These are phyloP conservation scores for Pseudogymnoascus sp. DNA, from an alignment of 2,329 filamentous ascomycete genomes.

Conservation along the genomic window DNA sequence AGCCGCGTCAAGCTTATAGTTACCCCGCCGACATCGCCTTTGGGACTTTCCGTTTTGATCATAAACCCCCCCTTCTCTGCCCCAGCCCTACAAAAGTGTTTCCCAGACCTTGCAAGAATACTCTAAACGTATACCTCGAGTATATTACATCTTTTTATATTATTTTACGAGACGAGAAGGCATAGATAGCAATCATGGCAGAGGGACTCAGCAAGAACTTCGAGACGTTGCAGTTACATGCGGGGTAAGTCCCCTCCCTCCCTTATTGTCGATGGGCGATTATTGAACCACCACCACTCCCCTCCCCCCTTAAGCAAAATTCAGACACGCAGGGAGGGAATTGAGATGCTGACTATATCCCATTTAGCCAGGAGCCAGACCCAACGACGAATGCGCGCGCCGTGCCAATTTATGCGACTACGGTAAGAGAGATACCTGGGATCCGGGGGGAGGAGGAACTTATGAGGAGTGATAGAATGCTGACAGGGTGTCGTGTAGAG, in stretches of 20 bases:
- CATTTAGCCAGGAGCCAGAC: slow-evolving; percentile 66
- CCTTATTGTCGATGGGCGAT: neutral
- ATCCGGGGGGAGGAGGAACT: slow-evolving; percentile 6
- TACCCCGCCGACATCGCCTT: neutral
- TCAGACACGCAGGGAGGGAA: neutral
- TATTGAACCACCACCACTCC: neutral
- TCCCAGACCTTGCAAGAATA: neutral
- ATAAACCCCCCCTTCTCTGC: neutral
- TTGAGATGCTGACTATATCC: slow-evolving; percentile 12
- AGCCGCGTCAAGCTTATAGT: neutral
- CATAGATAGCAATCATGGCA: neutral
- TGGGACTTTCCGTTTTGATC: neutral
- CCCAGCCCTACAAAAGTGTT: neutral
- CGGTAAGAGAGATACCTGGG: slow-evolving; percentile 38
- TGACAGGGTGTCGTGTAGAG: slow-evolving; percentile 44
- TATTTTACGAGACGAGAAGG: neutral
- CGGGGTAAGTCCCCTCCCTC: slow-evolving; percentile 49
- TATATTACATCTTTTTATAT: neutral
- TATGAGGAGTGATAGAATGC: slow-evolving; percentile 10
- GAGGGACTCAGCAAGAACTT: slow-evolving; percentile 53
- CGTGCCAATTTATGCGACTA: slow-evolving; percentile 92
- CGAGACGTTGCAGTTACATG: slow-evolving; percentile 80
- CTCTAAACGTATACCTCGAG: neutral
- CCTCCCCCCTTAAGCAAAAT: slow-evolving; percentile 10
- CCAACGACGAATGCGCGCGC: slow-evolving; percentile 76